phyloP scores from a whole-genome alignment of 169 alveolate genomes.

The Plasmodium sp. region DNA sequence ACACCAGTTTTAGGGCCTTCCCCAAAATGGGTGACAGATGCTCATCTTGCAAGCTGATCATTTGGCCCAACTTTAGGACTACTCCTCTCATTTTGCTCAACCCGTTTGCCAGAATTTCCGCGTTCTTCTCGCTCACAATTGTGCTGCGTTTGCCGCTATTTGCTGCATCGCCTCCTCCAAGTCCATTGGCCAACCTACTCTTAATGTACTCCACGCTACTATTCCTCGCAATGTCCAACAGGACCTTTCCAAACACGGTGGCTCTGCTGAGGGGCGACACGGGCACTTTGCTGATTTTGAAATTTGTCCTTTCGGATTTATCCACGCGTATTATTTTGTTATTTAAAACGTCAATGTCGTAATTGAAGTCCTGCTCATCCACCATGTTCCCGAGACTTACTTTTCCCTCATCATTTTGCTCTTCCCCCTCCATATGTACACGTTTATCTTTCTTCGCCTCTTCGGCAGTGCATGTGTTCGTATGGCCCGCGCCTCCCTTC shows the following conservation, averaged over 20 bases:
- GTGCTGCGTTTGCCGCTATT: not conserved
- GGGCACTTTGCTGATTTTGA: constrained; percentile 50
- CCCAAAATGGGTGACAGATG: constrained; percentile 89
- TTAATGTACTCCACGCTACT: constrained; percentile 63
- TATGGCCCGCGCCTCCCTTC: not conserved
- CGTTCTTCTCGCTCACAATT: constrained; percentile 77
- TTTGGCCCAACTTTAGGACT: constrained; percentile 88
- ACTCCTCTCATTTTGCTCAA: constrained; percentile 93
- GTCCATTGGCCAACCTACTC: not conserved
- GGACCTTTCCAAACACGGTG: constrained; percentile 47
- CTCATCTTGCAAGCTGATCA: constrained; percentile 90
- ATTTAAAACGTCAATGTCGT: constrained; percentile 17
- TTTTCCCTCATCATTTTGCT: not conserved
- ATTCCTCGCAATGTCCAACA: constrained; percentile 63
- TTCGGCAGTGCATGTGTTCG: not conserved
- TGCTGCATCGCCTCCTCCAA: not conserved
- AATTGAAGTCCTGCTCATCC: constrained; percentile 36
- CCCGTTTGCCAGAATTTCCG: constrained; percentile 81
- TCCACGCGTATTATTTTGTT: constrained; percentile 7
- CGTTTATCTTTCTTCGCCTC: not conserved
- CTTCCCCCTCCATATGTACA: not conserved
- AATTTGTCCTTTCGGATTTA: constrained; percentile 3
- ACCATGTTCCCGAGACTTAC: not conserved
- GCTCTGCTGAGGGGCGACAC: constrained; percentile 68
- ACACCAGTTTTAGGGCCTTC: constrained; percentile 90